Evolutionary conservation across 257 asterid genomes (phyloP).

Genomic region (Solanum sparsipilum): DNA sequence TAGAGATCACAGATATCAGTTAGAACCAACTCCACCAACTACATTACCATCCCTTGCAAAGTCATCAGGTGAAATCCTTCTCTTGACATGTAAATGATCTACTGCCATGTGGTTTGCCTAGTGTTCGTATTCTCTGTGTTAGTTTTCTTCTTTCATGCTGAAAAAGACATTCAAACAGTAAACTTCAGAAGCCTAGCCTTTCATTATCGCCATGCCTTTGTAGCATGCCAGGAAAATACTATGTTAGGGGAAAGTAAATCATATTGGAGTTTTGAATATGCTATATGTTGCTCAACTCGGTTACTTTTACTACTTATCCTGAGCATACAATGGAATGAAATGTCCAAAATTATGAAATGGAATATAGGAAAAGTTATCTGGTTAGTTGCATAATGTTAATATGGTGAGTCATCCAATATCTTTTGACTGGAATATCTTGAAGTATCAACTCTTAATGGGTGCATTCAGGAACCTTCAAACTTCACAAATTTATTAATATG

Average conservation of each 20-base stretch:
- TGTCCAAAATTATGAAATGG: background rate
- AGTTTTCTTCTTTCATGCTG: background rate
- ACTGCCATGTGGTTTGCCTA: background rate
- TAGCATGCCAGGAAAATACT: background rate
- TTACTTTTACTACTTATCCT: background rate
- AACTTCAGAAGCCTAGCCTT: background rate
- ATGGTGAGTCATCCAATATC: background rate
- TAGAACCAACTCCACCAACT: constrained; percentile 38
- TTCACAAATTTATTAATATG: background rate
- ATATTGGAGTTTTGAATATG: background rate
- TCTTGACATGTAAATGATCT: background rate
- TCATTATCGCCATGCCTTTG: background rate
- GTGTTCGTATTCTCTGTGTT: background rate
- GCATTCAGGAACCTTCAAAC: background rate
- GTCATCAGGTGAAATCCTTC: constrained; percentile 56
- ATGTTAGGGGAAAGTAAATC: background rate
- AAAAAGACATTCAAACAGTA: background rate
- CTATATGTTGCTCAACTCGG: background rate
- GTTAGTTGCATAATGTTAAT: background rate
- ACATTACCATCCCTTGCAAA: constrained; percentile 47
- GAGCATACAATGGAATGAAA: background rate
- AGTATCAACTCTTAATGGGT: background rate
- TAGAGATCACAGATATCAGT: constrained; percentile 23
- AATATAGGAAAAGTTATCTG: background rate
- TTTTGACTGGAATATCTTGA: background rate